Percentiles rank a stretch among this genome's conserved stretches.
These are phyloP conservation scores for Picea mariana DNA, from an alignment of 83 land plant genomes.

Conservation along the genomic window DNA sequence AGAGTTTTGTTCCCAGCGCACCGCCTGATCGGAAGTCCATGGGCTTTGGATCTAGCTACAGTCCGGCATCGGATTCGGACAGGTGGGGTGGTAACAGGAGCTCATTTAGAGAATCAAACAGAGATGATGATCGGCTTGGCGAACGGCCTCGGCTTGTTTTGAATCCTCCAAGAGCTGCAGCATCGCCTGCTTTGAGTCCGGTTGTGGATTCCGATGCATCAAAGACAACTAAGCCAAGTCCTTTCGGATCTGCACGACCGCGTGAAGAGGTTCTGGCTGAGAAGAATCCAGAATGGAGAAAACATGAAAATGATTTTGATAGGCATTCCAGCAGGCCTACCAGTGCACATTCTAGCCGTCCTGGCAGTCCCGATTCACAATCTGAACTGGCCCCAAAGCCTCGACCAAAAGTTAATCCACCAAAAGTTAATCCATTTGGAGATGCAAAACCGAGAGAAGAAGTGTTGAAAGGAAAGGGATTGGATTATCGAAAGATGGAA, in stretches of 20 bases:
- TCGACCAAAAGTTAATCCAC: slow-evolving; percentile 57
- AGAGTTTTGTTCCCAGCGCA: slow-evolving; percentile 40
- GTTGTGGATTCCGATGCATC: not conserved
- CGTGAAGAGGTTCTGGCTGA: slow-evolving; percentile 88
- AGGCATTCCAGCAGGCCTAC: slow-evolving; percentile 42
- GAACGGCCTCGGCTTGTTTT: slow-evolving; percentile 16
- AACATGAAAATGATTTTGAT: slow-evolving; percentile 63
- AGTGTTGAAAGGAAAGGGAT: slow-evolving; percentile 63
- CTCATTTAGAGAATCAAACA: not conserved
- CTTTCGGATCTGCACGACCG: slow-evolving; percentile 88
- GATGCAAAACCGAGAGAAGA: slow-evolving; percentile 87
- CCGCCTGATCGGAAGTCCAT: not conserved
- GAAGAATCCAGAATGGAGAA: slow-evolving; percentile 76
- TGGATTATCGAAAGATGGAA: slow-evolving; percentile 83
- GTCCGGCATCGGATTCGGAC: slow-evolving; percentile 19
- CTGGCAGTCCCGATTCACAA: slow-evolving; percentile 69
- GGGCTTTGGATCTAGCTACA: slow-evolving; percentile 25
- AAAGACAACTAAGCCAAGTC: slow-evolving; percentile 28
- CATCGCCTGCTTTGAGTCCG: not conserved
- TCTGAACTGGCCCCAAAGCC: slow-evolving; percentile 27
- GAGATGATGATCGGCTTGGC: slow-evolving; percentile 9
- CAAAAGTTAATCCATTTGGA: no score
- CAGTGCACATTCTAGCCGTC: slow-evolving; percentile 72
- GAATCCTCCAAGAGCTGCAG: not conserved
- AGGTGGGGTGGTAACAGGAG: slow-evolving; percentile 12